Conservation (phyloP, 2,329 filamentous ascomycete species). For the Colletotrichum orchidophilum region DNA sequence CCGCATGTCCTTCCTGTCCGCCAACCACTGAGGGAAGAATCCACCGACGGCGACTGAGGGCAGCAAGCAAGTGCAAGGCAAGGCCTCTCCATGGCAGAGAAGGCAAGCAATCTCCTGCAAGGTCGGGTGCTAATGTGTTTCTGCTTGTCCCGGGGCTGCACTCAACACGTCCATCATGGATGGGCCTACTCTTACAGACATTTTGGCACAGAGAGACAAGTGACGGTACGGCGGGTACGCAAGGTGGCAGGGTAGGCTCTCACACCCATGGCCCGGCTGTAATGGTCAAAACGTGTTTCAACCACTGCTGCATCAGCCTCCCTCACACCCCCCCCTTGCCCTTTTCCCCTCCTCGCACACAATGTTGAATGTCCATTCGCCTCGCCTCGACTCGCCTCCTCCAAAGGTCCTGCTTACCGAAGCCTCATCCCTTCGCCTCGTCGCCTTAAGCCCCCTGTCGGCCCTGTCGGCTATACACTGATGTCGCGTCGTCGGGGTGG, state of each 20-base stretch:
- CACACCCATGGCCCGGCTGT: conserved; percentile 22
- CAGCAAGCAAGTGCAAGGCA: neutral
- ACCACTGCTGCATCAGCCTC: conserved; percentile 35
- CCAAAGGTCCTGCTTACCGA: conserved; percentile 5
- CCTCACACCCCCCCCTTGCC: neutral
- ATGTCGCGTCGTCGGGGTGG: conserved; percentile 4
- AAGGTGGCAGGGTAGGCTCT: conserved; percentile 8
- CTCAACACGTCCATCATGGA: neutral
- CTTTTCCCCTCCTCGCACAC: conserved; percentile 17
- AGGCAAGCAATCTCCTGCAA: conserved; percentile 11
- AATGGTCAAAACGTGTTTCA: conserved; percentile 45
- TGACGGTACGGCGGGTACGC: neutral
- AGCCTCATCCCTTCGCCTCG: conserved; percentile 15
- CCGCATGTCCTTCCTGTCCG: neutral
- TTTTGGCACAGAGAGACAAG: neutral
- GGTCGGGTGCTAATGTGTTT: conserved; percentile 9
- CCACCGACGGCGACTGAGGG: conserved; percentile 15
- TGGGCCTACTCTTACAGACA: neutral
- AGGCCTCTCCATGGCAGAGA: neutral
- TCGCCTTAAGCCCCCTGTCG: neutral
- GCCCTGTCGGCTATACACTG: neutral
- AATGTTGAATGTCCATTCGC: conserved; percentile 2
- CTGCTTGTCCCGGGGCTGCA: neutral
- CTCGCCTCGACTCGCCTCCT: neutral
- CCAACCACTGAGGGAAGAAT: neutral